Percentiles rank a stretch among this genome's conserved stretches.
Evolutionary conservation across 306 rosid genomes (phyloP).

Genomic region (Astragalus glycyphyllos): DNA sequence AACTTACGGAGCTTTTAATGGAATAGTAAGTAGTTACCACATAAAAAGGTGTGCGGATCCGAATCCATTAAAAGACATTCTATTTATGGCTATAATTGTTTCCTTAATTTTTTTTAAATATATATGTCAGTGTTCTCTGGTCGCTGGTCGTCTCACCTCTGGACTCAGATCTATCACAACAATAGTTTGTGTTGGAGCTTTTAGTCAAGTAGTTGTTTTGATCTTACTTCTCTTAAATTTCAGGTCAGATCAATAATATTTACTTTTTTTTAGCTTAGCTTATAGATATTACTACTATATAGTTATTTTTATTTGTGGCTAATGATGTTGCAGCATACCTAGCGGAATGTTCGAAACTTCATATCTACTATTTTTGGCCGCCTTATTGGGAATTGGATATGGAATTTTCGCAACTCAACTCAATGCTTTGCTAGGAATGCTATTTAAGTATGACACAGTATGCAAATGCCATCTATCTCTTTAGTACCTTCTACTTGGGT

Average conservation of each 20-base stretch:
- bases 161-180: conserved; percentile 79
- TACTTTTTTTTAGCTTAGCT: conserved; percentile 21
- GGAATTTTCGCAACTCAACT: conserved; percentile 79
- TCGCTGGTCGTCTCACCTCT: conserved; percentile 88
- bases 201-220: conserved; percentile 61
- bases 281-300: not conserved
- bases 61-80: too few relatives aligned
- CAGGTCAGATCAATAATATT: conserved; percentile 39
- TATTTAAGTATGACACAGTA: too few relatives aligned
- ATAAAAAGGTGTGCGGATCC: too few relatives aligned
- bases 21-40: conserved; percentile 66
- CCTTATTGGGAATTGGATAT: conserved; percentile 84
- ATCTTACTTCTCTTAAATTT: conserved; percentile 66
- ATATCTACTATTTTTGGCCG: conserved; percentile 78
- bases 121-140: conserved; percentile 68
- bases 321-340: conserved; percentile 51
- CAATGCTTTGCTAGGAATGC: too few relatives aligned
- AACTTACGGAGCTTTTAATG: conserved; percentile 90
- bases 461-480: too few relatives aligned
- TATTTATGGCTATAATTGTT: not conserved
- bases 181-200: conserved; percentile 70
- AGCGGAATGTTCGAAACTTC: conserved; percentile 70
- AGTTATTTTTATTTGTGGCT: conserved; percentile 22
- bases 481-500: too few relatives aligned
- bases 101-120: conserved; percentile 30